phyloP scores from a whole-genome alignment of 805 yeast genomes.

The Huiozyma naganishii region DNA sequence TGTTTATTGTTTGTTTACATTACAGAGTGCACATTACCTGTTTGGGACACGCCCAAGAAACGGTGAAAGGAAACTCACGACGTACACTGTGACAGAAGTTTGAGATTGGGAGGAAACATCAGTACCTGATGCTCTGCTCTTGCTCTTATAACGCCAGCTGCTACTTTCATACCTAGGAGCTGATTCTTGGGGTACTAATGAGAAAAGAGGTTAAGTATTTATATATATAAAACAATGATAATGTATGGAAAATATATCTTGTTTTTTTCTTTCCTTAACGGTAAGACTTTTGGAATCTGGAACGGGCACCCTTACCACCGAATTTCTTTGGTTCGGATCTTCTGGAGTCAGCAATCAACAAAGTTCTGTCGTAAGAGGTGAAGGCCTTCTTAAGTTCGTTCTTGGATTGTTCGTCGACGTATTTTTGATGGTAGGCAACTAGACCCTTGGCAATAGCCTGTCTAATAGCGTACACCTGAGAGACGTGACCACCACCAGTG shows the following conservation, averaged over 20 bases:
- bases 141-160: too few relatives aligned
- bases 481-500: constrained; percentile 99
- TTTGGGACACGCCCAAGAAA: too few relatives aligned
- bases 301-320: constrained; percentile 99
- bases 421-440: constrained; percentile 98
- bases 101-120: too few relatives aligned
- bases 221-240: too few relatives aligned
- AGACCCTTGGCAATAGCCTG: constrained; percentile 99
- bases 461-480: constrained; percentile 99
- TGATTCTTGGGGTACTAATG: constrained; percentile 4
- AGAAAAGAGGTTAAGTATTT: constrained; percentile 1
- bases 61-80: too few relatives aligned
- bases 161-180: constrained; percentile 8
- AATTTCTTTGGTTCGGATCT: constrained; percentile 99
- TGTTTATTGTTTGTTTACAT: too few relatives aligned
- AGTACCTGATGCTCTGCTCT: too few relatives aligned
- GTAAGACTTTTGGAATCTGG: constrained; percentile 99
- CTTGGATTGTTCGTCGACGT: constrained; percentile 98
- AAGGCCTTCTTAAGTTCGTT: constrained; percentile 98
- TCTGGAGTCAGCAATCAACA: constrained; percentile 98
- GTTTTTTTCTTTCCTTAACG: constrained; percentile 58
- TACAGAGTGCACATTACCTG: too few relatives aligned
- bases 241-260: constrained; percentile 40
- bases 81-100: too few relatives aligned
- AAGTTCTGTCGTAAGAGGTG: constrained; percentile 97